Conservation (phyloP, 106 monocot genomes). For the Acanthochlamys bracteata region DNA sequence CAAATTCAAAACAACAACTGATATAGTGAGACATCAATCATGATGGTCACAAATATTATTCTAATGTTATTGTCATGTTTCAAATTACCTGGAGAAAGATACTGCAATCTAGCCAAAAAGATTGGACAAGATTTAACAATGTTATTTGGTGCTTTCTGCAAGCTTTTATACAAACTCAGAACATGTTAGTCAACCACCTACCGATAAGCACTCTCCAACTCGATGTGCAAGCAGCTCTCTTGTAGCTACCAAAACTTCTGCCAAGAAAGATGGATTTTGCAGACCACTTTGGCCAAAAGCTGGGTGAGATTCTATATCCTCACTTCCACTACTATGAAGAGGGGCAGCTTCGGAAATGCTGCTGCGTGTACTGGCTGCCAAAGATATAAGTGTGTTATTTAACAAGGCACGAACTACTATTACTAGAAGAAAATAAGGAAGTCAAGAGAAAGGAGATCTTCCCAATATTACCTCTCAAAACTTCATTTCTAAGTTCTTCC, state of each 20-base stretch:
- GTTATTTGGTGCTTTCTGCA: no score
- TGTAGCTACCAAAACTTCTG: conserved; percentile 39
- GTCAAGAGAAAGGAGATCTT: neutral
- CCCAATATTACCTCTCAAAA: conserved; percentile 43
- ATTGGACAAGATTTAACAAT: no score
- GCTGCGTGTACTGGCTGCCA: conserved; percentile 10
- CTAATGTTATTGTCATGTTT: no score
- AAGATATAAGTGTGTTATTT: neutral
- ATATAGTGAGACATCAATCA: no score
- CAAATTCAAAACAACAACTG: no score
- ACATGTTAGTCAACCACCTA: conserved; percentile 12
- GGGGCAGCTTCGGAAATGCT: conserved; percentile 10
- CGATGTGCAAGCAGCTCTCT: conserved; percentile 50
- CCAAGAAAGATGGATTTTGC: conserved; percentile 45
- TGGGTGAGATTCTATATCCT: conserved; percentile 13
- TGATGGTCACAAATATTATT: no score
- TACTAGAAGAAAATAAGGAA: neutral
- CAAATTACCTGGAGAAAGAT: no score
- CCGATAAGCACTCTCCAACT: conserved; percentile 34
- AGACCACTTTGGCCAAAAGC: conserved; percentile 34
- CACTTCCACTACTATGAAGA: conserved; percentile 5
- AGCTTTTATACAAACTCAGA: neutral
- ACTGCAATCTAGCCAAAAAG: no score
- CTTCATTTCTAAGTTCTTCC: conserved; percentile 53
- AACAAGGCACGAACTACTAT: neutral